Conservation (phyloP, 495 filamentous ascomycete genomes). For the Letharia lupina region DNA sequence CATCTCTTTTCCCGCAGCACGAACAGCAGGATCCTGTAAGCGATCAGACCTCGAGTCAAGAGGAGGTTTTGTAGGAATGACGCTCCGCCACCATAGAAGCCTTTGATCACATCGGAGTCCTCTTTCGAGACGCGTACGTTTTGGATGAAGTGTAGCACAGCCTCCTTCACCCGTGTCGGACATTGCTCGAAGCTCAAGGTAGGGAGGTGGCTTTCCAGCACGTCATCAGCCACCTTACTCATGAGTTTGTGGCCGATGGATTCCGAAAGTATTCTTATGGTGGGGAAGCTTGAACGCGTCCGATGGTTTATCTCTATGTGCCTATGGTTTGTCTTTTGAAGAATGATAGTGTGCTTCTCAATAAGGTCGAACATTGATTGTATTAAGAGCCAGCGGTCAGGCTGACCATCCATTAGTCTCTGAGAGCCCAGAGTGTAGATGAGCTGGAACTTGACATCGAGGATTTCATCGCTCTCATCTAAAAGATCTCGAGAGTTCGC, state of each 20-base stretch:
- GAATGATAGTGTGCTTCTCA: not conserved
- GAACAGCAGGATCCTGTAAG: constrained; percentile 47
- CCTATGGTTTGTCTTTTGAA: not conserved
- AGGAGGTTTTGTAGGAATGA: not conserved
- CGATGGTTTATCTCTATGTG: not conserved
- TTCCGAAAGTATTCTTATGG: not conserved
- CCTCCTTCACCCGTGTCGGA: not conserved
- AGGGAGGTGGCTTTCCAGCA: not conserved
- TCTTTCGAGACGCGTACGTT: not conserved
- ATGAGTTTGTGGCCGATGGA: not conserved
- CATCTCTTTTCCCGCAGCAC: constrained; percentile 51
- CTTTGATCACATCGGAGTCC: not conserved
- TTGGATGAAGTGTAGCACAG: not conserved
- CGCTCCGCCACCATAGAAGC: not conserved
- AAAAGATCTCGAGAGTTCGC: constrained; percentile 45
- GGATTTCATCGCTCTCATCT: constrained; percentile 59
- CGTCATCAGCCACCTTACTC: not conserved
- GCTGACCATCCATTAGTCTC: constrained; percentile 43
- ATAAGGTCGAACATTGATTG: constrained; percentile 7
- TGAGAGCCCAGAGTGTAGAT: constrained; percentile 63
- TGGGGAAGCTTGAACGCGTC: not conserved
- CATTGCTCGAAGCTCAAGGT: not conserved
- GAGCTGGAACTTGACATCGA: constrained; percentile 51
- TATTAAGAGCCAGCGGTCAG: constrained; percentile 45
- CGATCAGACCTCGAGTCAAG: constrained; percentile 44